Percentiles rank a stretch among this genome's conserved stretches.
Conservation (phyloP, 2,329 filamentous ascomycete genomes). For the Phialophora macrospora region DNA sequence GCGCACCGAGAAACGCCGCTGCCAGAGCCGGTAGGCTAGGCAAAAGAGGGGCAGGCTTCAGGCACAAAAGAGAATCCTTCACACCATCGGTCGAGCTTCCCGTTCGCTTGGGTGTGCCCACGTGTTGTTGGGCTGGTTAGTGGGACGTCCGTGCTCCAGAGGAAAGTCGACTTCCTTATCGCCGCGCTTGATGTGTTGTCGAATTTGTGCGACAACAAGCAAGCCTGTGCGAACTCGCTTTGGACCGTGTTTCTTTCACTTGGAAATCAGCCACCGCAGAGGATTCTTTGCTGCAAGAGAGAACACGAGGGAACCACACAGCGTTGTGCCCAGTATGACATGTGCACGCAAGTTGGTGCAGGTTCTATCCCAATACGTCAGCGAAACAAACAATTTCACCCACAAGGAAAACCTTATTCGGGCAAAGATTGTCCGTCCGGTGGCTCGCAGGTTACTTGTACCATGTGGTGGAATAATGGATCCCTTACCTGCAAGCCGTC, state of each 20-base stretch:
- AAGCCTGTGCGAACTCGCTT: background rate
- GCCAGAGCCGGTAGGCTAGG: constrained; percentile 31
- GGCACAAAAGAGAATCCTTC: constrained; percentile 30
- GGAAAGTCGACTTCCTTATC: background rate
- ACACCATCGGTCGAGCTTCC: constrained; percentile 27
- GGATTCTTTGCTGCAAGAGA: constrained; percentile 4
- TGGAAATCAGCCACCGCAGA: background rate
- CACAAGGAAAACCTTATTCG: constrained; percentile 8
- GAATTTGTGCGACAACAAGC: constrained; percentile 12
- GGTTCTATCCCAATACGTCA: constrained; percentile 32
- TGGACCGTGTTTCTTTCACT: background rate
- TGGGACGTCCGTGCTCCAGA: constrained; percentile 7
- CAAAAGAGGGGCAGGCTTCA: constrained; percentile 35
- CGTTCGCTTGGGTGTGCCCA: constrained; percentile 33
- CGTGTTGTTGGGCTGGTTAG: constrained; percentile 26
- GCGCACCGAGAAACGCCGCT: constrained; percentile 30
- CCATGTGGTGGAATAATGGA: constrained; percentile 15
- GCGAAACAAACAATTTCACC: constrained; percentile 14
- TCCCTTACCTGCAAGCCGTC: background rate
- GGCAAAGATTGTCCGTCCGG: constrained; percentile 10
- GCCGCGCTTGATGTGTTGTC: constrained; percentile 10
- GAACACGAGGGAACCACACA: background rate
- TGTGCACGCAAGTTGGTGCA: constrained; percentile 28
- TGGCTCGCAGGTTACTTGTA: background rate
- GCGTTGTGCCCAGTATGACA: constrained; percentile 28